These are phyloP conservation scores for Taphrina flavorubra DNA, from an alignment of 1,139 yeast species.

Conservation along the genomic window DNA sequence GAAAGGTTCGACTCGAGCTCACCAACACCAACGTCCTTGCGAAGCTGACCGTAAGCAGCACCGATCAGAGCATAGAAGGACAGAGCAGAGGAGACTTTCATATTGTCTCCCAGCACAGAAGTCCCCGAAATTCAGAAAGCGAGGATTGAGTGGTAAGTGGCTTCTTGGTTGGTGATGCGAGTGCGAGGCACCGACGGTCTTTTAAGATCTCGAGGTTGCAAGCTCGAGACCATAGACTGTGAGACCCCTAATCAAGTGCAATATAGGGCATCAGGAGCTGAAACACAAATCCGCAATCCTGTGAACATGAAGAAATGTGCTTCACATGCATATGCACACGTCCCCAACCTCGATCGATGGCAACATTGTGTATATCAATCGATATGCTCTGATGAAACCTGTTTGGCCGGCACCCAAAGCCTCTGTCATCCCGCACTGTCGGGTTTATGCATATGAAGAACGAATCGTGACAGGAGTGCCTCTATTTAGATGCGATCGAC, in stretches of 20 bases:
- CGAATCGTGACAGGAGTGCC: too few species aligned
- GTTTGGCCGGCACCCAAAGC: too few species aligned
- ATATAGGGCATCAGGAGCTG: neutral
- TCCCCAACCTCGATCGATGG: too few species aligned
- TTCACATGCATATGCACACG: neutral
- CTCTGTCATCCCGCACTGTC: too few species aligned
- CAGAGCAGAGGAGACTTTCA: neutral
- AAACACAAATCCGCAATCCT: neutral
- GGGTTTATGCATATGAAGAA: too few species aligned
- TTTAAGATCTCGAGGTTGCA: neutral
- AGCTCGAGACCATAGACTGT: neutral
- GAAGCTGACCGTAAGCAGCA: conserved; percentile 8
- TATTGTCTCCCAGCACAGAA: neutral
- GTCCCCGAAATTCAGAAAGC: neutral
- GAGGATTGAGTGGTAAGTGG: neutral
- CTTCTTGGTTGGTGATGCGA: neutral
- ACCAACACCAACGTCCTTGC: conserved; percentile 4
- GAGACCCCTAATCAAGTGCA: neutral
- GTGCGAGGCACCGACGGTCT: neutral
- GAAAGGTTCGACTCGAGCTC: neutral
- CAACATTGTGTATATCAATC: too few species aligned
- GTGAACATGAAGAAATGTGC: neutral
- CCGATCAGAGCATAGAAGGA: conserved; percentile 7
- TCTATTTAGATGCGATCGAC: too few species aligned
- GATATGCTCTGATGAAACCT: too few species aligned